These are phyloP conservation scores for Chloroidium sp. DNA, from an alignment of 163 green algal genomes.

Conservation along the genomic window DNA sequence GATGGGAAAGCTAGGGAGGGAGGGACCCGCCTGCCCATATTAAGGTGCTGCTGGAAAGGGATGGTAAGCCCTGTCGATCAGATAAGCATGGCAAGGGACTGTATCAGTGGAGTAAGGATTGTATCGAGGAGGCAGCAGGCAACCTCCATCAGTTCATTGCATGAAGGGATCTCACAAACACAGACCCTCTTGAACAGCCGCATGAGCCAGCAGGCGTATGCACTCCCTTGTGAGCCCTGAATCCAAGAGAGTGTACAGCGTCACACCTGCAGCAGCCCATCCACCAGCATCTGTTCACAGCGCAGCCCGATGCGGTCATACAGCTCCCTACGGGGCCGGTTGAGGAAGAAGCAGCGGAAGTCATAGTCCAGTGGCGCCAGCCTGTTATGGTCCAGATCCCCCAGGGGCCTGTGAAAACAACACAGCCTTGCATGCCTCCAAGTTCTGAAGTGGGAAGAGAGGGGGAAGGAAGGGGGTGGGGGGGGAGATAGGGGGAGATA, in stretches of 20 bases:
- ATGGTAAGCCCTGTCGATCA: too few relatives aligned
- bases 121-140: neutral
- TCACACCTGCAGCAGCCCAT: conserved; percentile 49
- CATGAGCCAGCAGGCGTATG: neutral
- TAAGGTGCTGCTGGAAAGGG: too few relatives aligned
- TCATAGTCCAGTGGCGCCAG: conserved; percentile 48
- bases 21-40: too few relatives aligned
- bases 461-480: too few relatives aligned
- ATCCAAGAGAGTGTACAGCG: conserved; percentile 14
- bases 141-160: too few relatives aligned
- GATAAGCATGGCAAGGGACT: neutral
- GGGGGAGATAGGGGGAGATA: too few relatives aligned
- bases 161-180: too few relatives aligned
- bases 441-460: too few relatives aligned
- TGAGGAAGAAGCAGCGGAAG: conserved; percentile 83
- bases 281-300: conserved; percentile 72
- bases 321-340: conserved; percentile 57
- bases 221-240: neutral
- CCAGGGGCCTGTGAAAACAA: neutral
- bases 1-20: too few relatives aligned
- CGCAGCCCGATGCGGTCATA: conserved; percentile 73
- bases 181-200: neutral
- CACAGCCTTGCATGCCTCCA: too few relatives aligned
- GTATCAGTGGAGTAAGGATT: neutral
- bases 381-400: conserved; percentile 23